These are phyloP conservation scores for Anaeromyces robustus DNA, from an alignment of 192 early-diverging fungal genomes.

Conservation along the genomic window DNA sequence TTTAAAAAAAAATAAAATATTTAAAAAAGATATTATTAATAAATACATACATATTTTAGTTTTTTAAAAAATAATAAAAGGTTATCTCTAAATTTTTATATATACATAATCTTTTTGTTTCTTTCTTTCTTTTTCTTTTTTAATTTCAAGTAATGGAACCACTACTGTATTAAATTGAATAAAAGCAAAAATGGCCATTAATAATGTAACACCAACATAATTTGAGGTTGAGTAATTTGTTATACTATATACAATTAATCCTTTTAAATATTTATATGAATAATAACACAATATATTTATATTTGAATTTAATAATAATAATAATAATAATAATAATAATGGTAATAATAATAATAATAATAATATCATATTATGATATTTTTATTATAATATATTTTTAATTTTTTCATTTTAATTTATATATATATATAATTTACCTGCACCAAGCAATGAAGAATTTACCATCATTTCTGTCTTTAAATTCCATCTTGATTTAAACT, in stretches of 20 bases:
- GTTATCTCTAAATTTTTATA: too few relatives aligned
- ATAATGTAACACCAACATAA: background rate
- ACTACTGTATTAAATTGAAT: background rate
- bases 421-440: background rate
- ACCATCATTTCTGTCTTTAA: background rate
- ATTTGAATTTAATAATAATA: too few relatives aligned
- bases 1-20: background rate
- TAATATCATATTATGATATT: too few relatives aligned
- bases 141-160: background rate
- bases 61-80: too few relatives aligned
- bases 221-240: background rate
- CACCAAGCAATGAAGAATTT: background rate
- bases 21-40: too few relatives aligned
- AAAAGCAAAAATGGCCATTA: background rate
- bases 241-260: background rate
- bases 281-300: too few relatives aligned
- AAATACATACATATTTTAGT: too few relatives aligned
- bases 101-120: background rate
- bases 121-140: background rate
- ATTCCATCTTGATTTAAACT: background rate
- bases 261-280: background rate
- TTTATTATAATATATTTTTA: too few relatives aligned
- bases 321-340: too few relatives aligned
- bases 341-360: too few relatives aligned
- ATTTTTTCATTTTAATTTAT: too few relatives aligned